Percentiles rank a stretch among this genome's conserved stretches.
phyloP scores from a whole-genome alignment of 2,329 filamentous ascomycete genomes.

The Chrysoporthe cubensis region DNA sequence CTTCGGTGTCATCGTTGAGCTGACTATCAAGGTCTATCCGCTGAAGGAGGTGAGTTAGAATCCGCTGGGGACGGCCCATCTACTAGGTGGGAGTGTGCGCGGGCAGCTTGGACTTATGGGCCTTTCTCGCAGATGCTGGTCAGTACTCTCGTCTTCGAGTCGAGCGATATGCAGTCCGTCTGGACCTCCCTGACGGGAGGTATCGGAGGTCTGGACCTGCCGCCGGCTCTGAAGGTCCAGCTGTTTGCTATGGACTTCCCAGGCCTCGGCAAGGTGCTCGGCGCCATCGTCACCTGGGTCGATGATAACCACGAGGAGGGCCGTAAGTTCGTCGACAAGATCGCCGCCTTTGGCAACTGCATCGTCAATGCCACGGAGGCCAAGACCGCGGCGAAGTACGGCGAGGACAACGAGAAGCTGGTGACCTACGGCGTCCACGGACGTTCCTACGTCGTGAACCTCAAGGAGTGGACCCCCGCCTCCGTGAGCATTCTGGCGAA shows the following conservation, averaged over 20 bases:
- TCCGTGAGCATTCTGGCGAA: conserved; percentile 5
- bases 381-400: conserved; percentile 16
- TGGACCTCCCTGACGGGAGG: conserved; percentile 1
- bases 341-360: conserved; percentile 35
- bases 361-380: conserved; percentile 19
- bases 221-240: conserved; percentile 6
- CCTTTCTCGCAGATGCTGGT: conserved; percentile 10
- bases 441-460: conserved; percentile 2
- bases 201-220: neutral
- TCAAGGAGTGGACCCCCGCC: conserved; percentile 8
- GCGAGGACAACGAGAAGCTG: conserved; percentile 22
- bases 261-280: conserved; percentile 11
- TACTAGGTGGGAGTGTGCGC: neutral
- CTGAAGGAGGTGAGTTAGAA: conserved; percentile 16
- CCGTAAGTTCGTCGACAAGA: conserved; percentile 35
- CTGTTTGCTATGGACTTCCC: conserved; percentile 15
- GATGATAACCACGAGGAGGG: conserved; percentile 38
- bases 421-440: conserved; percentile 17
- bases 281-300: conserved; percentile 39
- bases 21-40: conserved; percentile 35
- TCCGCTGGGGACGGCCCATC: neutral
- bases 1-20: conserved; percentile 36
- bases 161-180: conserved; percentile 13
- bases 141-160: conserved; percentile 11
- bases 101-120: neutral